Conservation (phyloP, 768 basidiomycete species). For the Podaxis mareebaensis region DNA sequence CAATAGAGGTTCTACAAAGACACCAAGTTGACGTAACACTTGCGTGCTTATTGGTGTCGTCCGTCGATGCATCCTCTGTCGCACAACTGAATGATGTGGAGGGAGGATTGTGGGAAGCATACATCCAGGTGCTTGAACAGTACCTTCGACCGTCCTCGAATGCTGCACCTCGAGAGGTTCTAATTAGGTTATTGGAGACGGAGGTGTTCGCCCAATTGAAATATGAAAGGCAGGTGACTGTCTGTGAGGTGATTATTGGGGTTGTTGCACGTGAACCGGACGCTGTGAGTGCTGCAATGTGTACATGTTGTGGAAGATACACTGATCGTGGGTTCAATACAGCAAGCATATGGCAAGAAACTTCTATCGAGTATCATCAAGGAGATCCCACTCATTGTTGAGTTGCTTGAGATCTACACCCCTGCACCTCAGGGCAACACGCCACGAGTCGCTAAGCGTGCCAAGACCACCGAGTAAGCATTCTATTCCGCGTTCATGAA, state of each 20-base stretch:
- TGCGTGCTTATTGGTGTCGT: conserved; percentile 38
- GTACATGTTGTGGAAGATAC: not conserved
- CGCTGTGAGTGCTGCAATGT: conserved; percentile 37
- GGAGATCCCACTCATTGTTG: conserved; percentile 53
- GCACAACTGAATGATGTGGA: conserved; percentile 44
- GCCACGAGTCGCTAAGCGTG: conserved; percentile 63
- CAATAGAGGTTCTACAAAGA: conserved; percentile 42
- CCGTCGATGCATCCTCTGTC: conserved; percentile 51
- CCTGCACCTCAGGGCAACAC: conserved; percentile 41
- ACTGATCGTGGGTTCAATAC: conserved; percentile 1
- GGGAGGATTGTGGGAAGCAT: conserved; percentile 51
- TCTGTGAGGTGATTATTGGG: conserved; percentile 59
- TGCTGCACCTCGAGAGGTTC: conserved; percentile 36
- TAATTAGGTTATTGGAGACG: conserved; percentile 47
- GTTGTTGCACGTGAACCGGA: conserved; percentile 48
- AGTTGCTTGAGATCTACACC: conserved; percentile 51
- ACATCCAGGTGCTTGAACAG: conserved; percentile 40
- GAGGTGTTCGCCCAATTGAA: conserved; percentile 58
- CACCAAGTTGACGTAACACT: conserved; percentile 37
- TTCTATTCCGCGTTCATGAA: not conserved
- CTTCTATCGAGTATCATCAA: conserved; percentile 48
- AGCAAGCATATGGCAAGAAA: conserved; percentile 50
- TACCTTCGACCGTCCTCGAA: conserved; percentile 51
- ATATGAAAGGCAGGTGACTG: conserved; percentile 51
- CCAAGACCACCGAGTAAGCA: conserved; percentile 58